Conservation (phyloP, 1,284 basidiomycete species). For the Ganoderma lingzhi region DNA sequence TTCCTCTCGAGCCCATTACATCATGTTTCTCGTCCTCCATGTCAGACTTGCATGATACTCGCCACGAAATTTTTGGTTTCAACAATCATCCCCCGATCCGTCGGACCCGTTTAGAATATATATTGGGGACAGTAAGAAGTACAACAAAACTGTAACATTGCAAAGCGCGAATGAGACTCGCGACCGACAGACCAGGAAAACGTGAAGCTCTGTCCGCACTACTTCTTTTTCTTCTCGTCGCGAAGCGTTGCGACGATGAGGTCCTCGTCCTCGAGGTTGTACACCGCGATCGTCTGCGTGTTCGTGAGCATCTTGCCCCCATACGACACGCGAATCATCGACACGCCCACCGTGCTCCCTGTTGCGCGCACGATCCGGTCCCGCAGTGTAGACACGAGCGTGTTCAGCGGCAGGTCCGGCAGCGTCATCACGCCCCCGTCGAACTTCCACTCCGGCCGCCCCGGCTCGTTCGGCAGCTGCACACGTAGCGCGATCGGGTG, state of each 20-base stretch:
- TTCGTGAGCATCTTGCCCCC: constrained; percentile 88
- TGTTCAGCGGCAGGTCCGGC: constrained; percentile 81
- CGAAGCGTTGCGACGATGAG: constrained; percentile 77
- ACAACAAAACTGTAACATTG: constrained; percentile 19
- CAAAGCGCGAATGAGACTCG: background rate
- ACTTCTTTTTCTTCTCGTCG: constrained; percentile 82
- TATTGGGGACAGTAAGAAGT: constrained; percentile 23
- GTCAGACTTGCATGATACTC: background rate
- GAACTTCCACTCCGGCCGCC: constrained; percentile 92
- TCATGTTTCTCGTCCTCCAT: constrained; percentile 2
- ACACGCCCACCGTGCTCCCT: constrained; percentile 79
- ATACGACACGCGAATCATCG: constrained; percentile 81
- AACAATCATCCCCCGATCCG: background rate
- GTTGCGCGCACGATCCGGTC: constrained; percentile 85
- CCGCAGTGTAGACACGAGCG: constrained; percentile 86
- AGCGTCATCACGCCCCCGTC: constrained; percentile 82
- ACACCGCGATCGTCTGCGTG: constrained; percentile 80
- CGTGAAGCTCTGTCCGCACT: constrained; percentile 31
- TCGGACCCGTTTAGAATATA: constrained; percentile 1
- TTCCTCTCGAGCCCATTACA: background rate
- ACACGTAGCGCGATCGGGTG: constrained; percentile 86
- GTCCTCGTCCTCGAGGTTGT: constrained; percentile 93
- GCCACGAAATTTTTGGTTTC: background rate
- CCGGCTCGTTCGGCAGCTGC: constrained; percentile 81
- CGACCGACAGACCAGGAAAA: too few relatives aligned